Conservation (phyloP, 2,329 filamentous ascomycete genomes). For the Chaetomiaceae sp. region DNA sequence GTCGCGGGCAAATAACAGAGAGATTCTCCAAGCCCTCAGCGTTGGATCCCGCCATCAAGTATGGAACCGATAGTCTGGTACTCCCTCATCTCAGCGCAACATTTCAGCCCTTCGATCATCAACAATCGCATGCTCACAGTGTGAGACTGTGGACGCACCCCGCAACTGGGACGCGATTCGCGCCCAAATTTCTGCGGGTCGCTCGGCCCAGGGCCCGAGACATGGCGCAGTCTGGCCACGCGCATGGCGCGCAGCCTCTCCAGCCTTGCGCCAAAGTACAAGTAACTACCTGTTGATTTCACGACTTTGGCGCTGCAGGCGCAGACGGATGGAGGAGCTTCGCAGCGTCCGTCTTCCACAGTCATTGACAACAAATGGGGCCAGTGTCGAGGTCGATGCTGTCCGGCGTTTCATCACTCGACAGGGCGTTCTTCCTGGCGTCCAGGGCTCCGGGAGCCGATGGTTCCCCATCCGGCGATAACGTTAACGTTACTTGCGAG, state of each 20-base stretch:
- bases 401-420: too few relatives aligned
- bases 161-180: constrained; percentile 8
- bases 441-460: constrained; percentile 5
- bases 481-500: constrained; percentile 18
- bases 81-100: too few relatives aligned
- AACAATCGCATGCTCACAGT: too few relatives aligned
- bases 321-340: background rate
- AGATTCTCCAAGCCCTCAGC: constrained; percentile 24
- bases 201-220: constrained; percentile 23
- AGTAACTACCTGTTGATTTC: too few relatives aligned
- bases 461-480: background rate
- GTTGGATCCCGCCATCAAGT: constrained; percentile 11
- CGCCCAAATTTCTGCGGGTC: too few relatives aligned
- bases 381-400: background rate
- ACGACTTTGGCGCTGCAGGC: too few relatives aligned
- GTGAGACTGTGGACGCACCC: too few relatives aligned
- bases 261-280: constrained; percentile 1
- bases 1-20: constrained; percentile 14
- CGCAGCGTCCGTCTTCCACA: background rate
- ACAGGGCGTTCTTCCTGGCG: background rate
- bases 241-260: background rate
- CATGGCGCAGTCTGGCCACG: constrained; percentile 13
- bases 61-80: too few relatives aligned
- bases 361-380: too few relatives aligned
- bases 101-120: too few relatives aligned